These are phyloP conservation scores for Malus hybrid DNA, from an alignment of 331 rosid species.

Conservation along the genomic window DNA sequence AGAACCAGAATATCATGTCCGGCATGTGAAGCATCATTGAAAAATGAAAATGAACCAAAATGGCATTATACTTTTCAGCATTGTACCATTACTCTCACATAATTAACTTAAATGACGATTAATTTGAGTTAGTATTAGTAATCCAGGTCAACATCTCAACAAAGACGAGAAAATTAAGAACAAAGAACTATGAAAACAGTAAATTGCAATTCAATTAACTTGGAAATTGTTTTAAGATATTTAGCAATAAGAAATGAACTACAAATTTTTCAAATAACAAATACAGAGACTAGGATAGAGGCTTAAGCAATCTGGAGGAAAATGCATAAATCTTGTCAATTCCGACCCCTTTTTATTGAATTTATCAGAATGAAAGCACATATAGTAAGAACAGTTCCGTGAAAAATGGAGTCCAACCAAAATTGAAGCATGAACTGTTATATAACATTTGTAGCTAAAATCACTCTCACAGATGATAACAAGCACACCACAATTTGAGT, in stretches of 20 bases:
- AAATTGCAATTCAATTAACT: background rate
- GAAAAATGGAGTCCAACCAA: background rate
- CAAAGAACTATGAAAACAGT: background rate
- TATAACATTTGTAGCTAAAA: background rate
- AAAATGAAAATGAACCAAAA: background rate
- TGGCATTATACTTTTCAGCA: background rate
- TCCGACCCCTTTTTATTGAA: background rate
- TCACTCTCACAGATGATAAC: background rate
- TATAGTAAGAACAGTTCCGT: background rate
- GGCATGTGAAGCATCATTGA: background rate
- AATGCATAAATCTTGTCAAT: background rate
- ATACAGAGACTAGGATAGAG: background rate
- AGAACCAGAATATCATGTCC: background rate
- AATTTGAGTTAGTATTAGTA: background rate
- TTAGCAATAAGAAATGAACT: background rate
- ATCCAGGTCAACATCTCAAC: background rate
- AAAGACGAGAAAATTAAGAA: background rate
- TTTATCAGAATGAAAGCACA: background rate
- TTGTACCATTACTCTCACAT: background rate
- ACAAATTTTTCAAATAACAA: background rate
- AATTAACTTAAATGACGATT: background rate
- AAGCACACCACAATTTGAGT: background rate
- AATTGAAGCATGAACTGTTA: background rate
- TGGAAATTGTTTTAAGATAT: background rate
- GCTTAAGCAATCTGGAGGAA: background rate